Evolutionary conservation across 108 stramenopile species (phyloP).

Genomic region (Skeletonema tropicum): DNA sequence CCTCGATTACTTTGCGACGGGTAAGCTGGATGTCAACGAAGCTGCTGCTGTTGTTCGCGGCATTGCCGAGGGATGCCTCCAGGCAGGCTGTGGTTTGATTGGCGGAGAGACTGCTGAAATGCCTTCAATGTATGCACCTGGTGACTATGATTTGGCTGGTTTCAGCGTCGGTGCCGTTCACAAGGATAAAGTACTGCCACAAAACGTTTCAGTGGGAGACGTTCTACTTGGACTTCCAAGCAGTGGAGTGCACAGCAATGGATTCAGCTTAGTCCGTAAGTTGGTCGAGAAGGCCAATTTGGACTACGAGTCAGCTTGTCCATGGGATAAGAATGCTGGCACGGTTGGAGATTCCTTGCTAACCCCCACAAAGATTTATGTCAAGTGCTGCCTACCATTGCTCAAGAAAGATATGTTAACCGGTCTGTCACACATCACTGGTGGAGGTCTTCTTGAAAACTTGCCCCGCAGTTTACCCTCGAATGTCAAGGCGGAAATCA

Average conservation of each 20-base stretch:
- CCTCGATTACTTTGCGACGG: constrained; percentile 98
- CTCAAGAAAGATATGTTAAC: constrained; percentile 82
- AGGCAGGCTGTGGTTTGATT: constrained; percentile 94
- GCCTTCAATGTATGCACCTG: constrained; percentile 98
- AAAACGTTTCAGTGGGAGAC: constrained; percentile 84
- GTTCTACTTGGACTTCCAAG: constrained; percentile 92
- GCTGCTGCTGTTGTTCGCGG: constrained; percentile 94
- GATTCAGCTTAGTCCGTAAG: constrained; percentile 96
- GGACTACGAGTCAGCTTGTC: constrained; percentile 81
- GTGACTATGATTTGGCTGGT: constrained; percentile 97
- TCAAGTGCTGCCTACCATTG: constrained; percentile 87
- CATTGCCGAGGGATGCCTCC: constrained; percentile 95
- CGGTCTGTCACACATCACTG: constrained; percentile 97
- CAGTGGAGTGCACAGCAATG: constrained; percentile 98
- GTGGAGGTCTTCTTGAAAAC: constrained; percentile 97
- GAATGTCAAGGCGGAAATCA: constrained; percentile 85
- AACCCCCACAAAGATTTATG: constrained; percentile 96
- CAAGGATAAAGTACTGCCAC: constrained; percentile 83
- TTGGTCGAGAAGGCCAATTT: constrained; percentile 88
- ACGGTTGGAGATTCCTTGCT: constrained; percentile 91
- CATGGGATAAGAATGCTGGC: constrained; percentile 77
- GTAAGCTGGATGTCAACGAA: constrained; percentile 87
- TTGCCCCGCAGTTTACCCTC: constrained; percentile 92
- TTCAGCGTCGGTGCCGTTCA: constrained; percentile 97
- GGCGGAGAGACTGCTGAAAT: constrained; percentile 99